Base-by-base conservation (phyloP, 345 rosid species). In the Melaleuca alternifolia region DNA sequence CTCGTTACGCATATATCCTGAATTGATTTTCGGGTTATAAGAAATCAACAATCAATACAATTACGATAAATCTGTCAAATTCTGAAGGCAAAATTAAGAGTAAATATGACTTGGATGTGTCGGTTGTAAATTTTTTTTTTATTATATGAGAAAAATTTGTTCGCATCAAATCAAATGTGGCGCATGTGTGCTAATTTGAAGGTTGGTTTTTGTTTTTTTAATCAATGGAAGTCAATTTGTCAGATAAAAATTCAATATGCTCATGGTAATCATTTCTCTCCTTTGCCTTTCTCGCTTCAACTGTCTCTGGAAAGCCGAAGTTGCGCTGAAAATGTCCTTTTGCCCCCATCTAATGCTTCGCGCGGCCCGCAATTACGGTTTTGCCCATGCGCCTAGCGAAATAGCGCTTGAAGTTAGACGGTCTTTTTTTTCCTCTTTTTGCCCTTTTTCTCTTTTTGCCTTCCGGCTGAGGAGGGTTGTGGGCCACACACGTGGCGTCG, bases 401-500 rank as follows among this genome's bases (percentile, higher is more conserved):
- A 5, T 6, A n/a, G 48, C 48, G 2, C 48, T 18, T 3, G 26
- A 71, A 18, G 81, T 10, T 11, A 21, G 7, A 37, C 2, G 1
- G 48, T 10, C 41, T 41, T 41, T 41, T 41, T 41, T 41, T 41
- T 41, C 4, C 4, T 41, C 4, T 41, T 41, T 41, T 41, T 41
- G 41, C 41, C 41, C 41, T n/a, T n/a, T n/a, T n/a, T n/a, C n/a
- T n/a, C 41, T 41, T 41, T 41, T 41, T 41, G n/a, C 41, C 41
- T 18, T 61, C 37, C 9, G 37, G n/a, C 20, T 1, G 41, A 16
- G 84, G 82, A 62, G 26, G 83, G 82, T 65, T 52, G 50, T 56
- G 56, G 41, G 13, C 87, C 93, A 90, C 90, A 84, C 92, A 92
- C 91, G 92, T 92, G 91, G 88, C 46, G 23, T 6, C 13, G 59